Base-by-base conservation (phyloP, 2,329 filamentous ascomycete species). In the Alternaria triticina region DNA sequence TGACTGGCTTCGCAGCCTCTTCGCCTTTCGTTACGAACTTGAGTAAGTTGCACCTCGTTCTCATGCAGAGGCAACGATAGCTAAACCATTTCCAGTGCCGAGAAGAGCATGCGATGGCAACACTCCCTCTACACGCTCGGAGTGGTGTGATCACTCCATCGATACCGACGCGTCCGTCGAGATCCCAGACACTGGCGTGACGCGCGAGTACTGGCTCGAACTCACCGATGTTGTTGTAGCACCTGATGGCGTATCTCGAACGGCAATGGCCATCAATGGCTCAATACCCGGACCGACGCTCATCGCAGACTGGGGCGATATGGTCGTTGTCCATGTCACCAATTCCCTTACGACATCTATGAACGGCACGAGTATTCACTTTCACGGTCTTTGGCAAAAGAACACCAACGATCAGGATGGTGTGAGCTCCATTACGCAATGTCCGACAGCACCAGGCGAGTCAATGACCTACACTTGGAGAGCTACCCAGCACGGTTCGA, bases 111-210 rank as follows among this genome's bases (percentile, higher is more conserved):
- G 77, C 64, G 67, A 68, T 51, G 77, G 77, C 4, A 79, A 79
- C 52, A 76, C 74, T 7, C 73, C 72, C 6, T 56, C 60, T 27
- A 73, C 70, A 47, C 73, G 76, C 36, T 72, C 70, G 7, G 58
- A 72, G 50, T 78, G 85, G 85, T 84, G 85, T 23, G 78, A 85
- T 46, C 84, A 83, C 63, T 82, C 82, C 52, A 79, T 86, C 7
- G 20, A 51, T 5, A 33, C 57, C 52, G 45, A 70, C 20, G 11
- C 23, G 3, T 11, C 4, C 28, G 13, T 27, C 58, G 76, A 82
- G 5, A 77, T 78, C 28, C 86, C 87, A 1, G 76, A 80, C 33
- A 89, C 87, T 0, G 85, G 86, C 12, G 83, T 88, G 3, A 87
- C 85, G 22, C 80, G 87, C 11, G 80, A 81, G 58, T 85, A 84